Evolutionary conservation across 2,329 filamentous ascomycete species (phyloP).

Genomic region (Microdochium bolleyi): DNA sequence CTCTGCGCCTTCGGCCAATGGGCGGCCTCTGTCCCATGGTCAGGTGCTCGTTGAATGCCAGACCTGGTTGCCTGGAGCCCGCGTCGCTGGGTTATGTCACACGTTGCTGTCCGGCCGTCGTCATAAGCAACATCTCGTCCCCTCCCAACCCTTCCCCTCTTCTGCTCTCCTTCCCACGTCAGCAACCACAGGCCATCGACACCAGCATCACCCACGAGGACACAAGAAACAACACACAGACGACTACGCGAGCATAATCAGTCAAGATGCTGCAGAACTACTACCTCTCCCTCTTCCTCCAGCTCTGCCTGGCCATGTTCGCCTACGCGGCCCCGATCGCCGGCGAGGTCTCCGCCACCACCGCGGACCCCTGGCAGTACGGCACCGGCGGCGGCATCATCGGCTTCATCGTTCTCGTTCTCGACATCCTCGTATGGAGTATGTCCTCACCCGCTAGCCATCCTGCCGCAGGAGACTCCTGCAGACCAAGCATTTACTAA

Average conservation of each 20-base stretch:
- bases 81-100: neutral
- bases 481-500: conserved; percentile 4
- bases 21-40: neutral
- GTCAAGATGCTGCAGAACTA: neutral
- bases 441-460: conserved; percentile 19
- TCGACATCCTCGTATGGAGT: conserved; percentile 58
- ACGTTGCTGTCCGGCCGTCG: neutral
- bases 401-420: conserved; percentile 51
- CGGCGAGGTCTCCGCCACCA: conserved; percentile 24
- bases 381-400: conserved; percentile 54
- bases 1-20: neutral
- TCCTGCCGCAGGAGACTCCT: neutral
- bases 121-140: neutral
- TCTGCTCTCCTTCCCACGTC: neutral
- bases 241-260: neutral
- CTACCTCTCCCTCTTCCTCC: conserved; percentile 35
- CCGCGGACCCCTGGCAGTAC: conserved; percentile 43
- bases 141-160: neutral
- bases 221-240: neutral
- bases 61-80: neutral
- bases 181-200: neutral
- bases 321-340: conserved; percentile 38
- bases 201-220: neutral
- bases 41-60: neutral
- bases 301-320: conserved; percentile 42